Conservation (phyloP, 1,139 yeast genomes). For the Pneumocystis oryctolagi region DNA sequence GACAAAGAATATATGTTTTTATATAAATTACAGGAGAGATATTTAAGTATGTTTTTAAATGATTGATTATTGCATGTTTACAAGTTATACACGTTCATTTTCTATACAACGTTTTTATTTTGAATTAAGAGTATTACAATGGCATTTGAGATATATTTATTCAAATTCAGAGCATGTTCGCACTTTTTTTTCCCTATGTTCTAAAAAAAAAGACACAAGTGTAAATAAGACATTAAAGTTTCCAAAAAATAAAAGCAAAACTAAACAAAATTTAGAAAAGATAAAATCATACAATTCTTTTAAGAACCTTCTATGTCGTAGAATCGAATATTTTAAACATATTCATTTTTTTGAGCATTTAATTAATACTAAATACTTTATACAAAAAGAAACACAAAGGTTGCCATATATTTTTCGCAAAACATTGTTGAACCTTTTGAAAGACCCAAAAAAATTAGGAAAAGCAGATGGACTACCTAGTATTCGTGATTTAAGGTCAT, state of each 20-base stretch:
- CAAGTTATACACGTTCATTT: not conserved
- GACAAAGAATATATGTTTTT: not conserved
- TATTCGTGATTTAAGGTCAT: conserved; percentile 1
- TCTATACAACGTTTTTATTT: not conserved
- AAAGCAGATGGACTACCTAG: not conserved
- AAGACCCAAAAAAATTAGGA: not conserved
- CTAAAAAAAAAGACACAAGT: not conserved
- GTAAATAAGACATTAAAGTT: not conserved
- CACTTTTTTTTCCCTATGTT: not conserved
- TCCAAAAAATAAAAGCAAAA: no score
- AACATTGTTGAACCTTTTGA: not conserved
- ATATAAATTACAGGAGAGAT: no score
- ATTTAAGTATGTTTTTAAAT: not conserved
- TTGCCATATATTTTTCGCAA: not conserved
- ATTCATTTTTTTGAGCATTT: not conserved
- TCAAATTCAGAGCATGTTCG: not conserved
- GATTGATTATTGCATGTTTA: not conserved
- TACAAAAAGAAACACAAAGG: not conserved
- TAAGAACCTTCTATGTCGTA: not conserved
- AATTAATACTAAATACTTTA: not conserved
- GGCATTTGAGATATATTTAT: not conserved
- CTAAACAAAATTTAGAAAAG: not conserved
- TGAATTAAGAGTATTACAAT: not conserved
- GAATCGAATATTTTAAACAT: not conserved
- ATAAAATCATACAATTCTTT: not conserved